Evolutionary conservation across 257 asterid genomes (phyloP).

Genomic region (Solanum commersonii): DNA sequence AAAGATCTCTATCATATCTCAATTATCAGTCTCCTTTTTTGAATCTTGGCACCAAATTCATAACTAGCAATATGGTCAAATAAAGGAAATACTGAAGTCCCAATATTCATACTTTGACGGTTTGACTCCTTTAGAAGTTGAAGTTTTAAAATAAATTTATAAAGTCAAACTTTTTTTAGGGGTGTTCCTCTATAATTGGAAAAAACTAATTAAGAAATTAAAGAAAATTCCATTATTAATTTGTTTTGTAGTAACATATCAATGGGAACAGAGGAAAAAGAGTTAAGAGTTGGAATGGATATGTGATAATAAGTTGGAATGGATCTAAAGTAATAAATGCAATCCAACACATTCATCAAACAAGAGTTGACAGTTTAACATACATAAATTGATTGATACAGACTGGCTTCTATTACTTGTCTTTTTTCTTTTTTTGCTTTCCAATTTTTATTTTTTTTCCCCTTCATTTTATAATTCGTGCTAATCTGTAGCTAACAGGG

Average conservation of each 20-base stretch:
- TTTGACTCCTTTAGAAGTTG: not conserved
- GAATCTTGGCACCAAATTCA: not conserved
- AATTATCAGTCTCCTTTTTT: not conserved
- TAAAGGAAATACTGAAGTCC: not conserved
- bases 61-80: not conserved
- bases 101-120: not conserved
- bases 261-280: not conserved
- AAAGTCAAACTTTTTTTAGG: not conserved
- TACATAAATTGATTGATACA: not conserved
- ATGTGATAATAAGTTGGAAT: not conserved
- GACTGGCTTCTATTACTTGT: not conserved
- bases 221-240: not conserved
- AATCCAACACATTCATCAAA: not conserved
- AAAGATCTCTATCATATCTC: not conserved
- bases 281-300: not conserved
- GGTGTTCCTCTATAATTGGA: not conserved
- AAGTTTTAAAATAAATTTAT: not conserved
- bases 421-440: not conserved
- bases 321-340: not conserved
- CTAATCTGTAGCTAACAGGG: no score
- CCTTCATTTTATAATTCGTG: no score
- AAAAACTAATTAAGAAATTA: not conserved
- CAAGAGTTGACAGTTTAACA: conserved; percentile 1
- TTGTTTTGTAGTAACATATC: not conserved
- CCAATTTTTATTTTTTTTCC: no score